These are phyloP conservation scores for Coemansia linderi DNA, from an alignment of 371 early-diverging fungal genomes.

Conservation along the genomic window DNA sequence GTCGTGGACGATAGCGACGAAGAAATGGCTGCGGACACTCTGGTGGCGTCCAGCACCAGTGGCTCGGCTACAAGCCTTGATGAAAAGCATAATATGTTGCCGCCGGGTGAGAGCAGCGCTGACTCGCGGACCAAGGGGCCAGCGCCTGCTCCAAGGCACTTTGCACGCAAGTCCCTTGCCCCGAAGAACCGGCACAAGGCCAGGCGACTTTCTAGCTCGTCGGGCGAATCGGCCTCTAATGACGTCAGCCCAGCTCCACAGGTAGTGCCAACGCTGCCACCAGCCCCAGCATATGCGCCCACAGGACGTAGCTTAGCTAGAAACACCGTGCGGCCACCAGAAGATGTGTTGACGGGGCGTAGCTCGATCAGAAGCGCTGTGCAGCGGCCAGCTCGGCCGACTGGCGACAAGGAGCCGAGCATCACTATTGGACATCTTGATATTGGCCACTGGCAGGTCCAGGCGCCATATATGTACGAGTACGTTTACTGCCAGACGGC, in stretches of 20 bases:
- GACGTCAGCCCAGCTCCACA: background rate
- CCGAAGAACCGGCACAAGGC: background rate
- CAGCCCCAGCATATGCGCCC: background rate
- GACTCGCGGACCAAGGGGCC: background rate
- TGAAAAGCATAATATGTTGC: background rate
- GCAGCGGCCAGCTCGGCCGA: background rate
- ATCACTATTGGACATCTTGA: background rate
- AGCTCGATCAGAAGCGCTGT: background rate
- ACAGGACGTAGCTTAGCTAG: background rate
- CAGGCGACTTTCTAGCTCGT: background rate
- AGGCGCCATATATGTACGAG: slow-evolving; percentile 37
- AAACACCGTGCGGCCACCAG: background rate
- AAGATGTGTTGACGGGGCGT: background rate
- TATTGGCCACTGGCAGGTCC: slow-evolving; percentile 17
- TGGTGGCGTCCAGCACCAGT: background rate
- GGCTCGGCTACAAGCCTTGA: background rate
- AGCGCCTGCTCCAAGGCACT: background rate
- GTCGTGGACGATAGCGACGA: slow-evolving; percentile 15
- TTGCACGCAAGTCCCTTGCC: slow-evolving; percentile 1
- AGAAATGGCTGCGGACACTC: background rate
- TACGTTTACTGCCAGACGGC: slow-evolving; percentile 24
- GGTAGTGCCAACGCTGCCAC: background rate
- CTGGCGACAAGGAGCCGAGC: background rate
- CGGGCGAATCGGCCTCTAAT: background rate
- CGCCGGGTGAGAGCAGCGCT: background rate